Evolutionary conservation across 2,329 filamentous ascomycete genomes (phyloP).

Genomic region (Chalaropsis ovoidea): DNA sequence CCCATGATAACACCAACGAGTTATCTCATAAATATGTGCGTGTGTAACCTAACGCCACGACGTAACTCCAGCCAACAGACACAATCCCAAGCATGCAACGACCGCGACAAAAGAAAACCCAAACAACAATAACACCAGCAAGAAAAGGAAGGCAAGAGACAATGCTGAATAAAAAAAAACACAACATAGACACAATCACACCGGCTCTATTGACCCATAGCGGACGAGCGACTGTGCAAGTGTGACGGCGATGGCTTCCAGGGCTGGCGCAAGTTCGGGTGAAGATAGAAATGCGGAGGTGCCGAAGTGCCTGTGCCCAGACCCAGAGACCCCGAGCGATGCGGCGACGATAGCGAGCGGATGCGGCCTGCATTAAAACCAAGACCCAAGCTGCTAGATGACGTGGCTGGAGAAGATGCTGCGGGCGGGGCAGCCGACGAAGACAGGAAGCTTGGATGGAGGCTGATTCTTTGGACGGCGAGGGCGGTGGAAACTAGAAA

Average conservation of each 20-base stretch:
- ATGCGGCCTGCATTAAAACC: background rate
- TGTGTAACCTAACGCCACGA: constrained; percentile 18
- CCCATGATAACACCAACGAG: background rate
- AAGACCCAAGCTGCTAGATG: background rate
- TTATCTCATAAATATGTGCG: background rate
- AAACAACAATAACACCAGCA: constrained; percentile 12
- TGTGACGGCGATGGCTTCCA: constrained; percentile 10
- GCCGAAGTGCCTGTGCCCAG: background rate
- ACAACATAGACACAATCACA: background rate
- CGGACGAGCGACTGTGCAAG: background rate
- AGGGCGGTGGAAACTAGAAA: constrained; percentile 13
- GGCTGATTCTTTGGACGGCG: constrained; percentile 15
- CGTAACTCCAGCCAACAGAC: background rate
- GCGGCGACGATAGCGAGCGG: constrained; percentile 16
- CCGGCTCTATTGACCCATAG: background rate
- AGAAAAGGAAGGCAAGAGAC: background rate
- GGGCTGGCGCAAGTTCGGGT: constrained; percentile 6
- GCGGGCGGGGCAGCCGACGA: background rate
- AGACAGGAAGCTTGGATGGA: constrained; percentile 8
- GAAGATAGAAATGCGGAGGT: constrained; percentile 15
- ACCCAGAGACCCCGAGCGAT: constrained; percentile 10
- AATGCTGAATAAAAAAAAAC: background rate
- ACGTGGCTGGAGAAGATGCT: background rate
- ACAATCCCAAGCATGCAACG: constrained; percentile 5
- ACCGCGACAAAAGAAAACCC: background rate